These are phyloP conservation scores for Monilinia laxa DNA, from an alignment of 2,329 filamentous ascomycete species.

Conservation along the genomic window DNA sequence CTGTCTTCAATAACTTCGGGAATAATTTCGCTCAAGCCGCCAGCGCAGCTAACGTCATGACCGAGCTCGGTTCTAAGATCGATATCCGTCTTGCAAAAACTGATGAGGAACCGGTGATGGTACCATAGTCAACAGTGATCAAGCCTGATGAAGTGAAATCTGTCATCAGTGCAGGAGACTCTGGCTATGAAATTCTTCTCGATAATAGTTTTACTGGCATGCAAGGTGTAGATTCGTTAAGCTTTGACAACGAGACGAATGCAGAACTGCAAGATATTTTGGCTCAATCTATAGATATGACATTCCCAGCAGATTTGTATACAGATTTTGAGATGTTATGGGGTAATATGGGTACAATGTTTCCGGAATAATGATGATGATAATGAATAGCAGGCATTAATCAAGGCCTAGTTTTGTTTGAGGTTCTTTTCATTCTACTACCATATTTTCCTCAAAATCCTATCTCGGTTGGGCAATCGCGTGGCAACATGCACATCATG, in stretches of 20 bases:
- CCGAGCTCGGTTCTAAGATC: constrained; percentile 39
- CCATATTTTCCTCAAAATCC: not conserved
- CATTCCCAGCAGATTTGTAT: constrained; percentile 25
- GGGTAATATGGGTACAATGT: constrained; percentile 21
- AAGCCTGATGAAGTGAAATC: constrained; percentile 18
- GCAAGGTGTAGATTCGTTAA: constrained; percentile 15
- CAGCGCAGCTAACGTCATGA: constrained; percentile 41
- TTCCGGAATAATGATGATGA: constrained; percentile 32
- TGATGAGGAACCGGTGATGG: constrained; percentile 3
- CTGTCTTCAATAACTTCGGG: constrained; percentile 43
- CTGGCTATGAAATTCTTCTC: constrained; percentile 21
- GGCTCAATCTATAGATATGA: constrained; percentile 27
- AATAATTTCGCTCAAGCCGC: constrained; percentile 41
- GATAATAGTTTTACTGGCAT: constrained; percentile 13
- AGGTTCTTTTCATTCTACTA: constrained; percentile 14
- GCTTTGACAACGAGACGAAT: constrained; percentile 22
- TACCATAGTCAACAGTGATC: not conserved
- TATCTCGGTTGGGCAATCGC: constrained; percentile 1
- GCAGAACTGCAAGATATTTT: constrained; percentile 23
- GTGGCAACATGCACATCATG: constrained; percentile 12
- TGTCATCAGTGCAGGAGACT: constrained; percentile 18
- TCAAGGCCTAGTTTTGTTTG: not conserved
- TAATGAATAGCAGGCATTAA: constrained; percentile 43
- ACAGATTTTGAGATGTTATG: constrained; percentile 25
- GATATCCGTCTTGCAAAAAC: constrained; percentile 29